These are phyloP conservation scores for Neurospora sp. DNA, from an alignment of 495 filamentous ascomycete genomes.

Conservation along the genomic window DNA sequence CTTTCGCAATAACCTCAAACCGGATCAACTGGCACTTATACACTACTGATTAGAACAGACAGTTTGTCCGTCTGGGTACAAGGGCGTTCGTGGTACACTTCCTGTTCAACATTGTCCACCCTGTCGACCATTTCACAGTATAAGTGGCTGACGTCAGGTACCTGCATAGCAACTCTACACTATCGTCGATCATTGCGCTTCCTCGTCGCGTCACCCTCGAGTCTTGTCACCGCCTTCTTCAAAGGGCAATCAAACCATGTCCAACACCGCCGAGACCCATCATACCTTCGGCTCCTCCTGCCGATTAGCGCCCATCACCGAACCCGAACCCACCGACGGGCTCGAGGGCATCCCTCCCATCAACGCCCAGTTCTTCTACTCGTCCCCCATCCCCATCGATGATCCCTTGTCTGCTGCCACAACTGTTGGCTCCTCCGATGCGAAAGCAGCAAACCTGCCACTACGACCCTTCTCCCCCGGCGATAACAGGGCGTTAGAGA, in stretches of 20 bases:
- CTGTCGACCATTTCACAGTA: neutral
- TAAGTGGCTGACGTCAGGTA: neutral
- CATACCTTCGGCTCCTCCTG: constrained; percentile 33
- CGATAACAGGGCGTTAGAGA: constrained; percentile 65
- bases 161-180: neutral
- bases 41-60: neutral
- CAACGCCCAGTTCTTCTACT: constrained; percentile 71
- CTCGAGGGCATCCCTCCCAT: constrained; percentile 42
- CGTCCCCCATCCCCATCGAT: constrained; percentile 66
- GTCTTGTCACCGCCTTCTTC: neutral
- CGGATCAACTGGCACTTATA: neutral
- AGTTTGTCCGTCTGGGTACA: neutral
- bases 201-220: neutral
- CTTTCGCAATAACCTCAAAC: neutral
- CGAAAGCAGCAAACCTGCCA: constrained; percentile 42
- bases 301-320: constrained; percentile 29
- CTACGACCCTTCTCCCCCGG: constrained; percentile 68
- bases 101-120: neutral
- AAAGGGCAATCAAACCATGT: constrained; percentile 5
- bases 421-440: constrained; percentile 39
- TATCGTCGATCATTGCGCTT: neutral
- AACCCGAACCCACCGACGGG: constrained; percentile 18
- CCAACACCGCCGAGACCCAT: constrained; percentile 16
- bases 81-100: neutral
- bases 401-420: constrained; percentile 67